Percentiles rank a stretch among this genome's conserved stretches.
phyloP scores from a whole-genome alignment of 345 rosid species.

The rapeseed (Brassica napus) region DNA sequence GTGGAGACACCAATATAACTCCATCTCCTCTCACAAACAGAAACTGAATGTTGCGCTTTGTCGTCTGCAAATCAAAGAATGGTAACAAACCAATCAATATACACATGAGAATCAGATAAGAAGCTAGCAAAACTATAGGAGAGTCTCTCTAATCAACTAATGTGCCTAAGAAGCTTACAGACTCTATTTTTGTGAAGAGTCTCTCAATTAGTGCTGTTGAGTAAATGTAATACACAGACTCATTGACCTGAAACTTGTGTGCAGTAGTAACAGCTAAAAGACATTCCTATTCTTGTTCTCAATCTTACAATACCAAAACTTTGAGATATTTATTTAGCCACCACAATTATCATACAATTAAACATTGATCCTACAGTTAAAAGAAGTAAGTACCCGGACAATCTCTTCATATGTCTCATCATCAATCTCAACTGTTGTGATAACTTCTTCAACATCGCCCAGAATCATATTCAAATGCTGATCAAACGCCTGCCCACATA shows the following conservation, averaged over 20 bases:
- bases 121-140: background rate
- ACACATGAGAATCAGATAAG: background rate
- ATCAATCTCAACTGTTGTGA: constrained; percentile 93
- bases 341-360: background rate
- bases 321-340: background rate
- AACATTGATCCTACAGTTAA: background rate
- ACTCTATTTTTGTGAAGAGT: background rate
- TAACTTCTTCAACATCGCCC: constrained; percentile 96
- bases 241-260: constrained; percentile 5
- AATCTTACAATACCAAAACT: background rate
- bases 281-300: background rate
- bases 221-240: constrained; percentile 12
- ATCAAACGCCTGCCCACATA: constrained; percentile 80
- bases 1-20: constrained; percentile 97
- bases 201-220: background rate
- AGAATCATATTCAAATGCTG: constrained; percentile 99
- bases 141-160: background rate
- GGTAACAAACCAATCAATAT: background rate
- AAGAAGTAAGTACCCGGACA: constrained; percentile 70
- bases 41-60: constrained; percentile 76
- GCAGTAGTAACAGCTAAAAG: background rate
- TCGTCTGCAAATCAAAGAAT: constrained; percentile 58
- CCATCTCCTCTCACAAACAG: constrained; percentile 99
- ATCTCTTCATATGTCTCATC: constrained; percentile 99
- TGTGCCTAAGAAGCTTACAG: constrained; percentile 1